Base-by-base conservation (phyloP, 2,329 filamentous ascomycete genomes). In the Botrytis paeoniae region DNA sequence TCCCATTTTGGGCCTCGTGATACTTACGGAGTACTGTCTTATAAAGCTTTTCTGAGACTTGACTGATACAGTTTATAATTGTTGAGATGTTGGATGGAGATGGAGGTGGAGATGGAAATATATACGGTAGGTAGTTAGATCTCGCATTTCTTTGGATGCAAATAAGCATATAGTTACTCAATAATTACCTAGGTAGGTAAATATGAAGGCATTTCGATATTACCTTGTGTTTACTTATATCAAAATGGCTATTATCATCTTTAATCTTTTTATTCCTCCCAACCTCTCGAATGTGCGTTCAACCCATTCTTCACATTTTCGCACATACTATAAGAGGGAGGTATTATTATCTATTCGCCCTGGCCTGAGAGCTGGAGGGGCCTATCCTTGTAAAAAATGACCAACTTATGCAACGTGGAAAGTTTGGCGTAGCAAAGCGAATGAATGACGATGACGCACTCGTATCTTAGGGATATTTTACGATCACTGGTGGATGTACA, bases 401-500 rank as follows among this genome's bases (percentile, higher is more conserved):
- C 43, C 63, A 65, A 65, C 41, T 48, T 48, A 6, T 48, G 63
- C 43, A 48, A 4, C 62, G 45, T 41, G 37, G 14, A 62, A 37
- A 25, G 10, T 37, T 61, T 39, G 59, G 59, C 60, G 20, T 4
- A 18, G 14, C n/a, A 41, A 39, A 29, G 22, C 32, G 60, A 62
- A 62, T 39, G 60, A 37, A 62, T 37, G 59, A 25, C 59, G 32
- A 61, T 61, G 59, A 61, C 59, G 32, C 59, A 37, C 20, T 61
- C 59, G 59, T 37, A 54, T 54, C 48, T 16, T 6, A 0, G 48
- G 25, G 12, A 35, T 35, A 35, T 35, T 35, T 4, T 35, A 35
- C 32, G 3, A 35, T n/a, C n/a, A n/a, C n/a, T n/a, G n/a, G n/a
- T n/a, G n/a, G n/a, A n/a, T 48, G 9, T 14, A 14, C 25, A 14